Conservation (phyloP, 805 yeast species). For the Candida loeiensis region DNA sequence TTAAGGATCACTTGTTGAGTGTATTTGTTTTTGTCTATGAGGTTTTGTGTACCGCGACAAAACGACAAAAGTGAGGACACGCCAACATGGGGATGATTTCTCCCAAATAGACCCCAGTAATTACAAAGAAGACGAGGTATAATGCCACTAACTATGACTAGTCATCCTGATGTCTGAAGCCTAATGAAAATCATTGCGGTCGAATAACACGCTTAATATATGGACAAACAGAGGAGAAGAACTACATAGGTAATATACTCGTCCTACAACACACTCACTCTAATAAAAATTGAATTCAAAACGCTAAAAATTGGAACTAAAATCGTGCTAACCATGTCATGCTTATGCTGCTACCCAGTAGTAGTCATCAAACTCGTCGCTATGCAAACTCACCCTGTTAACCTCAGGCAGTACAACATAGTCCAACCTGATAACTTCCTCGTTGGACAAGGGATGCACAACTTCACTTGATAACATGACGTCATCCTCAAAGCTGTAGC, state of each 20-base stretch:
- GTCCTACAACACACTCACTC: neutral
- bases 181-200: too few species aligned
- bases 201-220: too few species aligned
- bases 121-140: neutral
- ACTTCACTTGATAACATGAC: conserved; percentile 14
- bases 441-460: conserved; percentile 21
- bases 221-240: too few species aligned
- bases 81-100: neutral
- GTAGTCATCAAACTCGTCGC: conserved; percentile 17
- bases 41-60: conserved; percentile 1
- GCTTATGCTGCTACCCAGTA: conserved; percentile 18
- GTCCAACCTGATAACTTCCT: conserved; percentile 16
- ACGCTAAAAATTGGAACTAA: conserved; percentile 1
- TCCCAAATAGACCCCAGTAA: neutral
- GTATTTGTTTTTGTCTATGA: conserved; percentile 2
- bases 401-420: conserved; percentile 5
- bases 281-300: neutral
- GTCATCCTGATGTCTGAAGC: too few species aligned
- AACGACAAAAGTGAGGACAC: conserved; percentile 1
- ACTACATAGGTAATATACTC: too few species aligned
- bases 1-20: neutral
- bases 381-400: conserved; percentile 7
- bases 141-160: neutral
- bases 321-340: neutral
- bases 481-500: conserved; percentile 15